These are phyloP conservation scores for Cladosporium sp. DNA, from an alignment of 2,329 filamentous ascomycete species.

Conservation along the genomic window DNA sequence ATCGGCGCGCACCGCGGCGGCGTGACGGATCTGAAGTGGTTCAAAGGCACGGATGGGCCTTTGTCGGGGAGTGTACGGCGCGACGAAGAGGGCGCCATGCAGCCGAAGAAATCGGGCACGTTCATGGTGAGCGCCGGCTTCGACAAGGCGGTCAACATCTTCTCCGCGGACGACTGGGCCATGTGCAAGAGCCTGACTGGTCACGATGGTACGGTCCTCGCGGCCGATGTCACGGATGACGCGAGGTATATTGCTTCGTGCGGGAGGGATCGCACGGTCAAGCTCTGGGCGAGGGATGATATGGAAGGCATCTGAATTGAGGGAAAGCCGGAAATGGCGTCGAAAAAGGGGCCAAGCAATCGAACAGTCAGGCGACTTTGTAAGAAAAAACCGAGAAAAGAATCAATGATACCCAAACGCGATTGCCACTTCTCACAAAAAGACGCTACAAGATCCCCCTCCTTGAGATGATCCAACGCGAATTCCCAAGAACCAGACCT, in stretches of 20 bases:
- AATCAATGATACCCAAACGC: too few species aligned
- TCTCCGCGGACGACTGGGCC: conserved; percentile 94
- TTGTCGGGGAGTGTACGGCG: conserved; percentile 45
- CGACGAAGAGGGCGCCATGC: conserved; percentile 50
- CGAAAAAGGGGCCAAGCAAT: too few species aligned
- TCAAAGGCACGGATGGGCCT: conserved; percentile 77
- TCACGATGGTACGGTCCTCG: conserved; percentile 88
- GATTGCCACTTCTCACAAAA: too few species aligned
- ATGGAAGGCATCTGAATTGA: conserved; percentile 48
- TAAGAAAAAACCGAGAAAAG: too few species aligned
- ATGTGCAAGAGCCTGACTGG: conserved; percentile 82
- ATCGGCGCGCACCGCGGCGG: conserved; percentile 89
- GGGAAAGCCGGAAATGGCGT: too few species aligned
- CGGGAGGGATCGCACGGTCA: conserved; percentile 90
- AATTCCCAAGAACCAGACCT: too few species aligned
- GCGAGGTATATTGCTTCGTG: conserved; percentile 91
- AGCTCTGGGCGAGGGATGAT: conserved; percentile 90
- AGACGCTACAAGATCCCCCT: too few species aligned
- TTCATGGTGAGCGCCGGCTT: conserved; percentile 91
- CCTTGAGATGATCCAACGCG: too few species aligned
- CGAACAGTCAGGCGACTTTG: too few species aligned
- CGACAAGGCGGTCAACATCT: conserved; percentile 92
- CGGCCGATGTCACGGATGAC: conserved; percentile 81
- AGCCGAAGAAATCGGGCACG: conserved; percentile 80
- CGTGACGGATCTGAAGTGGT: conserved; percentile 92